A percentile compares a stretch with the other conserved stretches of the same genome.
Conservation (phyloP, 805 yeast species). For the Dipodascus geniculatus region DNA sequence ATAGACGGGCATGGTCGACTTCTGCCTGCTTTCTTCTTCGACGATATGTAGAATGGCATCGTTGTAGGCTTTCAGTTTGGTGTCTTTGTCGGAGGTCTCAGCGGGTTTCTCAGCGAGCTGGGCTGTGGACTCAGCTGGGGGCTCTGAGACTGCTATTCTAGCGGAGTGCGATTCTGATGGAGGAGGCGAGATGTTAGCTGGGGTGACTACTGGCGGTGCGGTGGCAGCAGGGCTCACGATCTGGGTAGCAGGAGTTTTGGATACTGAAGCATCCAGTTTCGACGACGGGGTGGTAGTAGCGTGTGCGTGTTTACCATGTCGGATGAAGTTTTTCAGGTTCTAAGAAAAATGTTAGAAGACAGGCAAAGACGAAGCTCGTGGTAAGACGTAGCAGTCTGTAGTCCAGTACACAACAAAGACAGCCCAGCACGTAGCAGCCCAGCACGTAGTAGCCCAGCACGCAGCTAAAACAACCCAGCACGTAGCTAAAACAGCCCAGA, state of each 20-base stretch:
- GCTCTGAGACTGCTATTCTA: too few relatives aligned
- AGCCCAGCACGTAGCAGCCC: too few relatives aligned
- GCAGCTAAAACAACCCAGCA: too few relatives aligned
- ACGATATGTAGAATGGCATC: slow-evolving; percentile 29
- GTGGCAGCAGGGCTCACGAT: not conserved
- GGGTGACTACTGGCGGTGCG: not conserved
- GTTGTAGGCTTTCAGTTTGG: slow-evolving; percentile 19
- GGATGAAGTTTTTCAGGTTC: slow-evolving; percentile 47
- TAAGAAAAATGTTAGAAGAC: slow-evolving; percentile 14
- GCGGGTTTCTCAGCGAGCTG: too few relatives aligned
- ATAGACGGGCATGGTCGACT: slow-evolving; percentile 25
- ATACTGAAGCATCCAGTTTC: not conserved
- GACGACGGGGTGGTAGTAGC: too few relatives aligned
- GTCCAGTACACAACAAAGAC: too few relatives aligned
- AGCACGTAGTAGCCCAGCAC: too few relatives aligned
- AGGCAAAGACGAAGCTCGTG: too few relatives aligned
- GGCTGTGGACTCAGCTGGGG: too few relatives aligned
- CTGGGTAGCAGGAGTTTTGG: slow-evolving; percentile 2
- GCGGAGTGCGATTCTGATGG: too few relatives aligned
- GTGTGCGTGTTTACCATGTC: slow-evolving; percentile 53
- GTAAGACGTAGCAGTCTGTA: too few relatives aligned
- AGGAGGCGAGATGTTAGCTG: not conserved
- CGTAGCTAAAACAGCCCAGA: too few relatives aligned
- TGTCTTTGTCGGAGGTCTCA: not conserved
- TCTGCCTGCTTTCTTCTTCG: slow-evolving; percentile 27